Percentiles rank a stretch among this genome's conserved stretches.
These are phyloP conservation scores for Russula dissimulans DNA, from an alignment of 768 basidiomycete genomes.

Conservation along the genomic window DNA sequence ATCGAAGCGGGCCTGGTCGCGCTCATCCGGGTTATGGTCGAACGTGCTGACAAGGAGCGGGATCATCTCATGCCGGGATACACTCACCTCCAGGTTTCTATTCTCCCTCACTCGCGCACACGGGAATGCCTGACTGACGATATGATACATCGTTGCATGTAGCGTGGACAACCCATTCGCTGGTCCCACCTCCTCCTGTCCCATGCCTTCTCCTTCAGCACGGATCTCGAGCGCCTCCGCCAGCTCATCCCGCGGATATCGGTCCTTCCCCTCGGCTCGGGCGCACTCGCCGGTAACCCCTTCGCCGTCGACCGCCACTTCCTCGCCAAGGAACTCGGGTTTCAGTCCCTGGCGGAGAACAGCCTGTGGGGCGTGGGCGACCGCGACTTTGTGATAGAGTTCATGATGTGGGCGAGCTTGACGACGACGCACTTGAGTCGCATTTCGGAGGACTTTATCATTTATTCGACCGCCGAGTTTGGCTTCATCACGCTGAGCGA, in stretches of 20 bases:
- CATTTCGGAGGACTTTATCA: constrained; percentile 91
- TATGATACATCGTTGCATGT: neutral
- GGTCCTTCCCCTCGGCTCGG: constrained; percentile 87
- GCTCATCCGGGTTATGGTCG: constrained; percentile 80
- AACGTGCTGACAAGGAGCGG: constrained; percentile 89
- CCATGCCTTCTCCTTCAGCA: constrained; percentile 88
- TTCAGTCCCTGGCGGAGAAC: constrained; percentile 84
- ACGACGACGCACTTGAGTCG: constrained; percentile 91
- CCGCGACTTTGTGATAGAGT: constrained; percentile 95
- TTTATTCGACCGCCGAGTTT: constrained; percentile 96
- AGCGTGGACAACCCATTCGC: constrained; percentile 97
- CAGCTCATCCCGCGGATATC: constrained; percentile 86
- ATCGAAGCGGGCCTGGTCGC: constrained; percentile 63
- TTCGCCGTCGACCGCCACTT: constrained; percentile 92
- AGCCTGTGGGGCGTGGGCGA: constrained; percentile 96
- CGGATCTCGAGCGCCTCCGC: constrained; percentile 76
- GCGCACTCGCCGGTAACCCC: constrained; percentile 94
- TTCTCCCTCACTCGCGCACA: neutral
- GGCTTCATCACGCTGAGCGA: constrained; percentile 94
- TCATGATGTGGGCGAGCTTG: constrained; percentile 92
- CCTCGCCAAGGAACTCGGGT: constrained; percentile 83
- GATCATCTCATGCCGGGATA: constrained; percentile 90
- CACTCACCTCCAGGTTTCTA: constrained; percentile 88
- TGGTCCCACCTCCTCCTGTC: constrained; percentile 97
- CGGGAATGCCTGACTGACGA: neutral